These are phyloP conservation scores for Ocimum tenuiflorum DNA, from an alignment of 257 asterid species.

Conservation along the genomic window DNA sequence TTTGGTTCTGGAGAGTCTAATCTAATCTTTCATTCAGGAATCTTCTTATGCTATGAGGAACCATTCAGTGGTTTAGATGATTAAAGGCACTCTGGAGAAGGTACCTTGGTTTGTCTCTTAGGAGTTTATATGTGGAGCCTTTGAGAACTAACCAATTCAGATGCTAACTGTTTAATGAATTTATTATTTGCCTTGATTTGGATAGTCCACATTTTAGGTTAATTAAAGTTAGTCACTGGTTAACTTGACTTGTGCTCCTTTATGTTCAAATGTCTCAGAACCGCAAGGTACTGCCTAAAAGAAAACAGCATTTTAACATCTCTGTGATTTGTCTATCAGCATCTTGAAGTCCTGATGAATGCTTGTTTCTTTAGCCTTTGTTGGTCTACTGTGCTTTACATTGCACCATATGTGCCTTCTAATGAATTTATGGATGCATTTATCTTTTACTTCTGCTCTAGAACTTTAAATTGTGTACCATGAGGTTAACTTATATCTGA, in stretches of 20 bases:
- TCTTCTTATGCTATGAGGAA: constrained; percentile 77
- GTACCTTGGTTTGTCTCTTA: constrained; percentile 86
- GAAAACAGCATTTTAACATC: not conserved
- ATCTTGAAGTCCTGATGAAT: not conserved
- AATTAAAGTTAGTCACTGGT: not conserved
- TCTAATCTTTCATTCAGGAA: constrained; percentile 84
- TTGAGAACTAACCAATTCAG: constrained; percentile 26
- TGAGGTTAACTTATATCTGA: constrained; percentile 45
- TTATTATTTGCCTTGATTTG: not conserved
- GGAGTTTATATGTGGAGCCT: constrained; percentile 55
- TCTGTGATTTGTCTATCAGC: not conserved
- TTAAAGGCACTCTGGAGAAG: constrained; percentile 90
- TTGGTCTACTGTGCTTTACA: constrained; percentile 3
- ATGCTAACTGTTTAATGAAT: not conserved
- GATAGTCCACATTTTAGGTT: constrained; percentile 1
- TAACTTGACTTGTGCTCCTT: not conserved
- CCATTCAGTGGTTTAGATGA: constrained; percentile 87
- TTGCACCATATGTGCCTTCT: not conserved
- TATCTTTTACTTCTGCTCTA: constrained; percentile 21
- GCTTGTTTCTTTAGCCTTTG: not conserved
- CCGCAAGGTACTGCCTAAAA: not conserved
- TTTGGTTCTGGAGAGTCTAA: constrained; percentile 69
- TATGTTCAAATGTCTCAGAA: not conserved
- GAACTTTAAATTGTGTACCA: constrained; percentile 20
- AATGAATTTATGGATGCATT: not conserved